Base-by-base conservation (phyloP, 1,284 basidiomycete species). In the Sanguinoderma infundibulare region DNA sequence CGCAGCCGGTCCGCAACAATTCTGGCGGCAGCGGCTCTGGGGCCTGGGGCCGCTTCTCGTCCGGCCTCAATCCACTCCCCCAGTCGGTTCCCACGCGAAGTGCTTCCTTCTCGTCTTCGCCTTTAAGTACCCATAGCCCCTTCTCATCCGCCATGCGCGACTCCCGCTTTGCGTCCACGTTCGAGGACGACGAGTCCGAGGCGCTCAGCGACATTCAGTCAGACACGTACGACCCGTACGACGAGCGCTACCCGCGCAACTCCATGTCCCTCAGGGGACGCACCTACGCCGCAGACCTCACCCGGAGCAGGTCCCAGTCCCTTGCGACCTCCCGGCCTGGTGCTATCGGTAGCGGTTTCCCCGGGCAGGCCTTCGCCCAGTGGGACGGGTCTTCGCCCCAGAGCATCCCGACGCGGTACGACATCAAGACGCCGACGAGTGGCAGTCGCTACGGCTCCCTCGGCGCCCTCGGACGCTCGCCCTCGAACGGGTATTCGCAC, bases 111-210 rank as follows among this genome's bases (percentile, higher is more conserved):
- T 87, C 87, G 42, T 67, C 72, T 49, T 71, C 73, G 36, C 69
- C 73, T 34, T 70, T 82, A 39, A 80, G 81, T 65, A 76, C 79
- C 46, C 82, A 85, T 64, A 72, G 76, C 61, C 80, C 82, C 55
- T 87, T 89, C 70, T 76, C 81, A 28, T 84, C 85, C 42, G 79
- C 83, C 38, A 86, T 90, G 81, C 84, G 88, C 60, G 88, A 87
- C 55, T 78, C 80, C 38, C 80, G 86, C 39, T 86, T 89, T 69
- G 78, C 83, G 9, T 87, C 86, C 54, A 88, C 87, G 3, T 84
- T 90, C 71, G 90, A 91, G 74, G 89, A 91, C 68, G 89, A 91
- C 74, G 89, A 91, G 74, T 83, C 82, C 2, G 87, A 88, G 60
- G 80, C 79, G 10, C 74, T 82, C 28, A 84, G 81, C 54, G 83